phyloP scores from a whole-genome alignment of 495 filamentous ascomycete genomes.

The Halenospora varia region DNA sequence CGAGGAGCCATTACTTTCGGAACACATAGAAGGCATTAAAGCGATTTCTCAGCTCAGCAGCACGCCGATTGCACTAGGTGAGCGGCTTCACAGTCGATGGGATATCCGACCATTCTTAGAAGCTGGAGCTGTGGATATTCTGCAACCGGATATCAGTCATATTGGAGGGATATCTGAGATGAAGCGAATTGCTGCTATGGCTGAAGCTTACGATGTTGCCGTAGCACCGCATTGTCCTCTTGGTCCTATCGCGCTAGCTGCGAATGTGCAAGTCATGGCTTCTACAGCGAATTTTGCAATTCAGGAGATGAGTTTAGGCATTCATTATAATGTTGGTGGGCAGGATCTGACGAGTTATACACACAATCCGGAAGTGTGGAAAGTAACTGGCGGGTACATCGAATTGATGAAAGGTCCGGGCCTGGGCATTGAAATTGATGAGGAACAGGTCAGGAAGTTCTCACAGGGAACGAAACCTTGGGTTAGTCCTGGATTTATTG shows the following conservation, averaged over 20 bases:
- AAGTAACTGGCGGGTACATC: conserved; percentile 64
- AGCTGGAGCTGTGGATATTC: conserved; percentile 63
- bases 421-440: conserved; percentile 72
- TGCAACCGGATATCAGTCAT: conserved; percentile 76
- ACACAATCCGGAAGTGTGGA: conserved; percentile 58
- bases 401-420: conserved; percentile 58
- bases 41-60: conserved; percentile 57
- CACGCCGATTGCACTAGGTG: conserved; percentile 70
- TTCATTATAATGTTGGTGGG: conserved; percentile 69
- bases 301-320: conserved; percentile 77
- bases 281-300: conserved; percentile 68
- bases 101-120: conserved; percentile 73
- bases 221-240: conserved; percentile 76
- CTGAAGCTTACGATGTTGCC: conserved; percentile 74
- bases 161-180: conserved; percentile 74
- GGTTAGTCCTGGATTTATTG: conserved; percentile 57
- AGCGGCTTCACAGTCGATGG: conserved; percentile 72
- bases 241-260: conserved; percentile 71
- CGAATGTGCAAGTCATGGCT: conserved; percentile 65
- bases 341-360: conserved; percentile 69
- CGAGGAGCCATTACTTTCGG: conserved; percentile 71
- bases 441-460: conserved; percentile 50
- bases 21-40: conserved; percentile 68
- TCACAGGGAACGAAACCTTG: conserved; percentile 29
- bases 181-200: conserved; percentile 66